These are phyloP conservation scores for Aspergillus calidoustus DNA, from an alignment of 2,329 filamentous ascomycete species.

Conservation along the genomic window DNA sequence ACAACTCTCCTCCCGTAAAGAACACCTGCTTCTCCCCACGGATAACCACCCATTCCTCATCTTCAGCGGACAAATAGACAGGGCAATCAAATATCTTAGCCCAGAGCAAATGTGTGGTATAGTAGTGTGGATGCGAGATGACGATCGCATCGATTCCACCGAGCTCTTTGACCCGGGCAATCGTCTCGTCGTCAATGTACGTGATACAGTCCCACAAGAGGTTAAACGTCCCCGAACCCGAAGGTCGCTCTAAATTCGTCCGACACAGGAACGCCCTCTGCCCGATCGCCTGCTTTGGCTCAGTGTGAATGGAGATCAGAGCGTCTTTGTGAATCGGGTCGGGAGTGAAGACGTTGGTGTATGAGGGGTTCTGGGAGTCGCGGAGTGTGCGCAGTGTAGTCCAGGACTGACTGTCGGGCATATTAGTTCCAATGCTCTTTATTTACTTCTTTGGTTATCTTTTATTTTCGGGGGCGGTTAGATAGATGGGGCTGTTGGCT, in stretches of 20 bases:
- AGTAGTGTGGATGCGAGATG: slow-evolving; percentile 83
- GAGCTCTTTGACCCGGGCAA: slow-evolving; percentile 58
- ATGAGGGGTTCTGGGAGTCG: slow-evolving; percentile 18
- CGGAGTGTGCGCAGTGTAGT: slow-evolving; percentile 34
- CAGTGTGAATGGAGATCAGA: slow-evolving; percentile 34
- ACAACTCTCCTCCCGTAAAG: slow-evolving; percentile 19
- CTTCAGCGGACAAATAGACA: slow-evolving; percentile 70
- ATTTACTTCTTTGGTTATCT: background rate
- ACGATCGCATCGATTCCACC: slow-evolving; percentile 74
- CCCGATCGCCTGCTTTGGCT: slow-evolving; percentile 71
- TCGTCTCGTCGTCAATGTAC: slow-evolving; percentile 68
- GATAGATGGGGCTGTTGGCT: background rate
- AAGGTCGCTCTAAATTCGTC: slow-evolving; percentile 50
- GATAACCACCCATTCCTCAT: slow-evolving; percentile 66
- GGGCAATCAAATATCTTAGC: slow-evolving; percentile 69
- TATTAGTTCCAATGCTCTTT: background rate
- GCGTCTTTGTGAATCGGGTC: slow-evolving; percentile 19
- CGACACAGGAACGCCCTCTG: slow-evolving; percentile 73
- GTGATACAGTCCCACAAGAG: slow-evolving; percentile 80
- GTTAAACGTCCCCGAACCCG: slow-evolving; percentile 57
- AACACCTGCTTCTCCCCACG: slow-evolving; percentile 36
- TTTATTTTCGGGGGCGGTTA: background rate
- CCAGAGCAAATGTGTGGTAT: slow-evolving; percentile 77
- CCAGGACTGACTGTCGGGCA: slow-evolving; percentile 30
- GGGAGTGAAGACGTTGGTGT: slow-evolving; percentile 30